Percentiles rank a stretch among this genome's conserved stretches.
Evolutionary conservation across 2,329 filamentous ascomycete species (phyloP).

Genomic region (Venturia pyrina): DNA sequence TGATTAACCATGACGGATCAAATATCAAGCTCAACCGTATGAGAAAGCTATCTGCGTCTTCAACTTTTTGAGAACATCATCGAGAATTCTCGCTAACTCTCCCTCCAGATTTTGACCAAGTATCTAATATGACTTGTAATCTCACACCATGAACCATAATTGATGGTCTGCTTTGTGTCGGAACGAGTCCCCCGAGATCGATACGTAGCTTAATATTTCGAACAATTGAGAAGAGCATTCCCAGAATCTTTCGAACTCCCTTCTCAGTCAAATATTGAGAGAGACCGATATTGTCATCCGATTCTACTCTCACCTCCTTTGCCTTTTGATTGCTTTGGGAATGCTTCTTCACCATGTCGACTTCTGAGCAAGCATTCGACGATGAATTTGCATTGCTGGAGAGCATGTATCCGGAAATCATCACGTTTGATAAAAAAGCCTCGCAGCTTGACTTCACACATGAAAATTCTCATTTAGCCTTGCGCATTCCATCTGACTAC

Average conservation of each 20-base stretch:
- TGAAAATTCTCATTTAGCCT: slow-evolving; percentile 20
- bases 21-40: slow-evolving; percentile 8
- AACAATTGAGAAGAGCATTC: not conserved
- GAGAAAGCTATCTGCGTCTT: not conserved
- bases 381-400: slow-evolving; percentile 32
- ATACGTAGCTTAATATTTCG: not conserved
- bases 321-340: not conserved
- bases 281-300: not conserved
- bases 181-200: not conserved
- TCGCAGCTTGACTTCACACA: slow-evolving; percentile 30
- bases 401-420: slow-evolving; percentile 35
- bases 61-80: not conserved
- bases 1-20: slow-evolving; percentile 4
- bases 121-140: not conserved
- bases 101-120: not conserved
- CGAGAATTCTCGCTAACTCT: not conserved
- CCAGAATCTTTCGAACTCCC: not conserved
- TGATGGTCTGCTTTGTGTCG: not conserved
- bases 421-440: slow-evolving; percentile 23
- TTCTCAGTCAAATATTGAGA: not conserved
- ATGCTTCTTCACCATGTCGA: not conserved
- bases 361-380: not conserved
- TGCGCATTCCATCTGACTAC: slow-evolving; percentile 32
- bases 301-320: not conserved
- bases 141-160: not conserved